phyloP scores from a whole-genome alignment of 2,329 filamentous ascomycete genomes.

The Fusarium albidum region DNA sequence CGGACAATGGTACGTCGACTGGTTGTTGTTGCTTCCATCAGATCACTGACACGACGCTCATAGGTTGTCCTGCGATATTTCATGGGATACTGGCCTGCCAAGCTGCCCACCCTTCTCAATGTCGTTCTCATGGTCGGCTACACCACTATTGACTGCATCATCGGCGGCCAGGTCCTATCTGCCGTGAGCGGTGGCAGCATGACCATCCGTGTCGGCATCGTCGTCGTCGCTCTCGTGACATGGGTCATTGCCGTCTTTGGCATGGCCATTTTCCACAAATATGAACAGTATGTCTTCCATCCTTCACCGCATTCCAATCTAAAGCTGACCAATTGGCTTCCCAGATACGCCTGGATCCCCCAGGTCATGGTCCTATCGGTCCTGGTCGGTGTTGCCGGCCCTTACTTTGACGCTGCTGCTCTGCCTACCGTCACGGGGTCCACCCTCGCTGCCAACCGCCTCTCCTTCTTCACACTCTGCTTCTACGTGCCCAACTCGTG shows the following conservation, averaged over 20 bases:
- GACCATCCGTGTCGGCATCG: conserved; percentile 76
- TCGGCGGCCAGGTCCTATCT: conserved; percentile 79
- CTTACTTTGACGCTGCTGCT: conserved; percentile 69
- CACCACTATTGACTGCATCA: conserved; percentile 80
- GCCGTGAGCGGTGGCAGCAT: conserved; percentile 72
- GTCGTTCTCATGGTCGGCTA: conserved; percentile 77
- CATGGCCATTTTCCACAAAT: conserved; percentile 68
- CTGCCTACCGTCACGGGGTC: conserved; percentile 66
- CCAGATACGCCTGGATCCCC: conserved; percentile 60
- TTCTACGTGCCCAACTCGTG: conserved; percentile 63
- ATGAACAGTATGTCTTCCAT: conserved; percentile 62
- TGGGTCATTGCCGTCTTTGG: conserved; percentile 73
- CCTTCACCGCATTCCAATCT: rapidly evolving
- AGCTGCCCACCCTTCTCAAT: conserved; percentile 42
- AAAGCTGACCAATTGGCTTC: conserved; percentile 8
- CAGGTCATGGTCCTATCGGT: conserved; percentile 79
- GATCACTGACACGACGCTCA: conserved; percentile 11
- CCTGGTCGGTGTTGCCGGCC: conserved; percentile 71
- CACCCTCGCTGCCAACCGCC: conserved; percentile 66
- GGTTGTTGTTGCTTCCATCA: background rate
- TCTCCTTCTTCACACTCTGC: conserved; percentile 76
- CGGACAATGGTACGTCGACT: conserved; percentile 70
- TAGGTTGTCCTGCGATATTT: conserved; percentile 75
- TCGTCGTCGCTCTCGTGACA: conserved; percentile 78
- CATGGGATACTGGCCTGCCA: conserved; percentile 70